Conservation (phyloP, 176 grass and related monocot genomes). For the Guadua angustifolia region DNA sequence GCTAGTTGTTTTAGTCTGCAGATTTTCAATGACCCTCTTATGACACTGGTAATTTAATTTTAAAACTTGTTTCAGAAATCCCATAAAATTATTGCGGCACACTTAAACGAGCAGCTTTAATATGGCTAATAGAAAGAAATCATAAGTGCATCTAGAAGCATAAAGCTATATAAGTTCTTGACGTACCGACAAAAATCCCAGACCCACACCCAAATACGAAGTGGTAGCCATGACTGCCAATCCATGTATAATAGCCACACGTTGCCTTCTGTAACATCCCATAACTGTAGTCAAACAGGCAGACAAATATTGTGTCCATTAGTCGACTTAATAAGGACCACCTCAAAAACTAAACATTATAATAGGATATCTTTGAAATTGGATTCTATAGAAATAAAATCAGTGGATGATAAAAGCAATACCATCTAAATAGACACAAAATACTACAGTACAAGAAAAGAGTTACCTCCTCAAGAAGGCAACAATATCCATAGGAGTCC, state of each 20-base stretch:
- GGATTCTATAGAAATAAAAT: constrained; percentile 4
- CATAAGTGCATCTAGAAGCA: constrained; percentile 16
- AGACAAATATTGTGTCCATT: not conserved
- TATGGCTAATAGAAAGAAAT: not conserved
- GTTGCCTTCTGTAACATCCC: constrained; percentile 78
- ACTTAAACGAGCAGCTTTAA: constrained; percentile 30
- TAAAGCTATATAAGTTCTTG: constrained; percentile 31
- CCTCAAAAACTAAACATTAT: constrained; percentile 7
- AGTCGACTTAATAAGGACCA: constrained; percentile 23
- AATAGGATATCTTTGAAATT: constrained; percentile 14
- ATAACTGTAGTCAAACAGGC: constrained; percentile 65
- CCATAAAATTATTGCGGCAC: not conserved
- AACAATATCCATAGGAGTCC: constrained; percentile 69
- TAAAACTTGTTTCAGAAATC: constrained; percentile 23
- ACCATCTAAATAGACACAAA: not conserved
- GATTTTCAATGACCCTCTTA: constrained; percentile 24
- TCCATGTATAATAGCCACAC: constrained; percentile 94
- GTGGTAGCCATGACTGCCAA: constrained; percentile 97
- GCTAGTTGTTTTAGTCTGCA: constrained; percentile 13
- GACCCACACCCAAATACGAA: constrained; percentile 88
- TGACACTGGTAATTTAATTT: not conserved
- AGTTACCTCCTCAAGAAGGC: constrained; percentile 86
- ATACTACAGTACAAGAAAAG: constrained; percentile 19
- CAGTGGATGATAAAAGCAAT: constrained; percentile 5
- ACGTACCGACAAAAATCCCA: constrained; percentile 85